phyloP scores from a whole-genome alignment of 768 basidiomycete genomes.

The Macrolepiota fuliginosa region DNA sequence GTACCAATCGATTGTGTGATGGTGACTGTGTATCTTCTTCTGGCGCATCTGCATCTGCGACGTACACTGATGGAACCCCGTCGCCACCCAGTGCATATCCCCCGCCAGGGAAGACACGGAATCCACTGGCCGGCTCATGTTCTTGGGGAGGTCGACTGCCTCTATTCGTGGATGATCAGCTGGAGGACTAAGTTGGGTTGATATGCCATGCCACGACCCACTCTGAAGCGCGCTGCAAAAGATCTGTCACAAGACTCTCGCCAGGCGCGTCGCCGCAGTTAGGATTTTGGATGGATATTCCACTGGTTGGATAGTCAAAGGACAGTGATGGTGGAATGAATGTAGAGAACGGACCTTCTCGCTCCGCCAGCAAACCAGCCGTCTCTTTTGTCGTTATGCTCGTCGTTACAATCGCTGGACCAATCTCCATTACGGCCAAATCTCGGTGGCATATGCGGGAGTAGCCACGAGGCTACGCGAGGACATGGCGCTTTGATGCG shows the following conservation, averaged over 20 bases:
- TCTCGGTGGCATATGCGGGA: constrained; percentile 31
- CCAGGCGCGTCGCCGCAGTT: constrained; percentile 49
- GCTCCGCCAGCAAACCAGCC: constrained; percentile 95
- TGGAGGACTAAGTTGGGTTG: background rate
- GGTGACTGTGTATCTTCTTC: constrained; percentile 23
- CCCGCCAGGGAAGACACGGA: constrained; percentile 58
- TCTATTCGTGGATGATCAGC: constrained; percentile 13
- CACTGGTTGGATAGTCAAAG: too few relatives aligned
- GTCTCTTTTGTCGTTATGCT: constrained; percentile 49
- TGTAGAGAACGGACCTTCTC: constrained; percentile 55
- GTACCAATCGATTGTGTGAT: background rate
- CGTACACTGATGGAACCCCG: constrained; percentile 70
- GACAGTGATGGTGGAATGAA: background rate
- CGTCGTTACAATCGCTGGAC: constrained; percentile 37
- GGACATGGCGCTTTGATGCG: too few relatives aligned
- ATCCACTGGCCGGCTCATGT: background rate
- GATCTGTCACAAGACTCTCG: constrained; percentile 61
- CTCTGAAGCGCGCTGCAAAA: constrained; percentile 81
- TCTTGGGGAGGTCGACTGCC: constrained; percentile 21
- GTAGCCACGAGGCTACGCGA: too few relatives aligned
- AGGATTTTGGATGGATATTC: constrained; percentile 87
- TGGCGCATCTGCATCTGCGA: constrained; percentile 68
- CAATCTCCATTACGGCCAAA: constrained; percentile 56
- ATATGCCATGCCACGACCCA: constrained; percentile 39
- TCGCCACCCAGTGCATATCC: constrained; percentile 90